Percentiles rank a stretch among this genome's conserved stretches.
phyloP scores from a whole-genome alignment of 2,329 filamentous ascomycete species.

The Karstenula rhodostoma region DNA sequence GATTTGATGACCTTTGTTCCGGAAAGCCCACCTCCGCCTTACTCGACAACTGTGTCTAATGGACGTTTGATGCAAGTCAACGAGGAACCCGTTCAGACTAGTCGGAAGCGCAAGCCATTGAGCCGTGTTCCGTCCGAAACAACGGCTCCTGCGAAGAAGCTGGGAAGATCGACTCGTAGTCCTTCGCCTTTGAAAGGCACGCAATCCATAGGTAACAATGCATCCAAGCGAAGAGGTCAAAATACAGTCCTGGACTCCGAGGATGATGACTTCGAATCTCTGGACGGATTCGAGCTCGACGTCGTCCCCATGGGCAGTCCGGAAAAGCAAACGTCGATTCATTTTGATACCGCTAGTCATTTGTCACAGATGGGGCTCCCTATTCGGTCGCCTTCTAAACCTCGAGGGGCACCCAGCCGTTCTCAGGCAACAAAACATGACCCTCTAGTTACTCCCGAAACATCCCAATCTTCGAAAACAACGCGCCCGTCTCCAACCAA shows the following conservation, averaged over 20 bases:
- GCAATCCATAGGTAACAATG: neutral
- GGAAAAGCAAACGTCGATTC: conserved; percentile 17
- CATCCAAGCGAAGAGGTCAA: conserved; percentile 24
- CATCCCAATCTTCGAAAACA: conserved; percentile 26
- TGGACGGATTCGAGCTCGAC: conserved; percentile 39
- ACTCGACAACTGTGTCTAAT: conserved; percentile 52
- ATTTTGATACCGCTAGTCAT: conserved; percentile 19
- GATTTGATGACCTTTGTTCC: conserved; percentile 33
- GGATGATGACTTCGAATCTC: conserved; percentile 40
- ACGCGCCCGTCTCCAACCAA: conserved; percentile 24
- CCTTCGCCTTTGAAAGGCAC: conserved; percentile 28
- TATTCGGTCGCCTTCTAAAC: conserved; percentile 39
- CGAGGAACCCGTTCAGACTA: conserved; percentile 17
- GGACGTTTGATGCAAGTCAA: conserved; percentile 5
- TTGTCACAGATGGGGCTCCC: conserved; percentile 25
- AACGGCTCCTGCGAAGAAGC: conserved; percentile 36
- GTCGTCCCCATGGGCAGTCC: conserved; percentile 19
- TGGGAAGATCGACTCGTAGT: conserved; percentile 35
- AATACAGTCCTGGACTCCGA: conserved; percentile 42
- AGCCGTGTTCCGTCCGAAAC: conserved; percentile 40
- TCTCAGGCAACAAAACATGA: conserved; percentile 24
- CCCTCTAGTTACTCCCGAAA: conserved; percentile 29
- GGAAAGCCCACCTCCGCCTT: conserved; percentile 50
- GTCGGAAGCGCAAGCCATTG: conserved; percentile 42
- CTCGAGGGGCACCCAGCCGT: conserved; percentile 25